Evolutionary conservation across 371 early-diverging fungal species (phyloP), one percentile per base, ranked within the genome.

Genomic region (Mortierella sp.): DNA sequence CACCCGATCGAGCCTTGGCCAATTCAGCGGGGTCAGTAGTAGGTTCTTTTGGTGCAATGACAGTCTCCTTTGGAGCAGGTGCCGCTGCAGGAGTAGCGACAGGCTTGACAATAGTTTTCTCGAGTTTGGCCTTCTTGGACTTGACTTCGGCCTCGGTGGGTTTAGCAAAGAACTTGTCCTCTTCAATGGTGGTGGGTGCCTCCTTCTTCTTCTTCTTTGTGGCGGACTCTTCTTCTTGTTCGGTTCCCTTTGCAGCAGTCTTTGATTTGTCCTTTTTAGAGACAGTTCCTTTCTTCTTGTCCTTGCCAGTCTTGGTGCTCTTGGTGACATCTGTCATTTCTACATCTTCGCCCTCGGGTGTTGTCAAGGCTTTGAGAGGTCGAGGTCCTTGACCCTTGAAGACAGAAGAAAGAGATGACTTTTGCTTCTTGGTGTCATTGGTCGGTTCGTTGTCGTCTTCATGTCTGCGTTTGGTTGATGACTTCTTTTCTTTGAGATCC

Each of bases 1-100:
- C 89, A 62, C 90, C 90, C 4, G 89, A 87, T 28, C 85, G 79
- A 4, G 80, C 75, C 47, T 70, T 80, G 44, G 75, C 67, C 14
- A 75, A 73, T 29, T 77, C 71, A 1, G 70, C 81, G 43, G 79
- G 79, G 51, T 81, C 82, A 46, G 73, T 52, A 11, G 50, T 59
- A 11, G 61, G 69, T 9, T 71, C 37, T 5, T 43, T 57, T 25
- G 61, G 64, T 44, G 70, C 45, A 57, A 64, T 59, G 46, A 55
- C 30, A 56, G 50, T 37, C 9, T 37, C 37, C 51, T 64, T 44
- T 28, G 25, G 23, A 26, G 62, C 43, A 16, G 52, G 25, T 15
- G 47, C 61, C 48, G 66, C 51, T 57, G 46, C 60, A 15, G 71
- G 16, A 45, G 52, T 43, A 18, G 5, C 12, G 18, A 28, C 16